Base-by-base conservation (phyloP, 176 grass and related monocot genomes). In the Sorghum bicolor region DNA sequence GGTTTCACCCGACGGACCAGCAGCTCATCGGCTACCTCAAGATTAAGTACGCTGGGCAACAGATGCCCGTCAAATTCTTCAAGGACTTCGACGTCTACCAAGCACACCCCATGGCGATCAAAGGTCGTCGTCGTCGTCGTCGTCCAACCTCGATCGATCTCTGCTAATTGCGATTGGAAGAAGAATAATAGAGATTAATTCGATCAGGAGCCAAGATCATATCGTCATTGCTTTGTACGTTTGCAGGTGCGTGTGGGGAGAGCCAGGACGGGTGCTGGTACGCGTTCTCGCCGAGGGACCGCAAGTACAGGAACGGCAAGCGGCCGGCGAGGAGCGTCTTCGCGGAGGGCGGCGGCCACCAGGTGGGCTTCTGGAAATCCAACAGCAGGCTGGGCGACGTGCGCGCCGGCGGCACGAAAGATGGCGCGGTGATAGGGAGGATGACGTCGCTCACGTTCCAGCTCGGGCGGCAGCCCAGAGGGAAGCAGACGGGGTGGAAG, bases 31-130 rank as follows among this genome's bases (percentile, higher is more conserved):
- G 2, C 30, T 85, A 5, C 72, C 82, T 89, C 13, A 24, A 4
- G 31, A 5, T 7, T 14, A 89, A 89, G 52, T 76, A 85, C 53
- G 24, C 71, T 8, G 5, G 64, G 64, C 24, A 19, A 8, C 1
- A 20, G 19, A 31, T 82, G 71, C 77, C 87, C 1, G 83, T 81
- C n/a, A 17, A 53, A 31, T 64, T 77, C 87, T 40, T 89, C 83
- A 64, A 70, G 24, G 64, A 63, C 0, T 41, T 71, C 25, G 5
- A 85, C 39, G 72, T 85, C 14, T 85, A 67, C 72, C 10, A 81
- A 1, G 38, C 26, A 9, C 17, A 81, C 17, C 87, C 77, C 2
- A 40, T 48, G n/a, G 19, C 39, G 5, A 2, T 80, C 70, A 6
- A 36, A 70, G 82, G 87, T 11, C 20, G 34, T 36, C 34, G 33